Base-by-base conservation (phyloP, 768 basidiomycete species). In the Tylopilus vinaceipallidus region DNA sequence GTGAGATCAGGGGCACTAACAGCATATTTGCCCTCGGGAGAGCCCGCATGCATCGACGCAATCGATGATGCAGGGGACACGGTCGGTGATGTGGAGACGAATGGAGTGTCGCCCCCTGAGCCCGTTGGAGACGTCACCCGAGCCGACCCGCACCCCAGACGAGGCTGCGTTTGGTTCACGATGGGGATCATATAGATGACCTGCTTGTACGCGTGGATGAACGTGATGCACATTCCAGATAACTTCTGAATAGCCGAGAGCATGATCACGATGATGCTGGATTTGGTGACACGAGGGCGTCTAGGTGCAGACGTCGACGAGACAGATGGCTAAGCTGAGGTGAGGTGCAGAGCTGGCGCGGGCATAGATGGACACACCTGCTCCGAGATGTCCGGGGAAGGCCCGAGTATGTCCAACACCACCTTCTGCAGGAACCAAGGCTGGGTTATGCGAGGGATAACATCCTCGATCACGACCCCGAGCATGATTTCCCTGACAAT, bases 371-470 rank as follows among this genome's bases (percentile, higher is more conserved):
- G 17, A 6, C 54, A 27, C 23, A 65, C 70, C 58, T 63, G 54
- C 38, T 60, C 54, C 13, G 52, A 43, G 19, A 16, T 50, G 22
- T 66, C 69, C 2, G 70, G 64, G 32, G 65, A 62, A 22, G 75
- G 72, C 7, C 82, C 86, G 11, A 95, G 69, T 3, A 86, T 65
- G 58, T 84, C 82, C 30, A 95, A 73, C 11, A 88, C 73, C 3
- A 78, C 61, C 59, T 75, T 82, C 50, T 92, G 83, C 39, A 95
- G 79, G 65, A 97, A 98, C 93, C 95, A 98, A 0, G 90, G 88
- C 64, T 97, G 87, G 6, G 82, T 79, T 43, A 95, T 65, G 56
- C 80, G 83, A 26, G 84, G 84, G 22, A 87, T 61, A 22, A 87
- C 68, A 54, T 84, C 82, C 41, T 78, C 77, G 53, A 93, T 71